Evolutionary conservation across 257 asterid genomes (phyloP).

Genomic region (Nicotiana obtusifolia): DNA sequence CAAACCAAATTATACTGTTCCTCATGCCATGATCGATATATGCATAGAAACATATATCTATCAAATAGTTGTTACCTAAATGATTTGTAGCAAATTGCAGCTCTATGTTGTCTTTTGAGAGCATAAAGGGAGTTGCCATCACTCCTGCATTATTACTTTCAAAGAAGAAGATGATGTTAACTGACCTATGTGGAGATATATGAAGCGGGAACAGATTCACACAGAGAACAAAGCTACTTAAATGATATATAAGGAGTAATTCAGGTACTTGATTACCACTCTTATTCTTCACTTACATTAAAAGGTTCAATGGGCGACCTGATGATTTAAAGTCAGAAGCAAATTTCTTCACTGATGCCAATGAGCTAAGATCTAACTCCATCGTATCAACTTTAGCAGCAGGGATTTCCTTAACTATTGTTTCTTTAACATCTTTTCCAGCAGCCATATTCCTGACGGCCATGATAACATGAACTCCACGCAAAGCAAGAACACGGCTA

Average conservation of each 20-base stretch:
- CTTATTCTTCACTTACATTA: conserved; percentile 46
- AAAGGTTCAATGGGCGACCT: conserved; percentile 57
- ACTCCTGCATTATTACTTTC: conserved; percentile 85
- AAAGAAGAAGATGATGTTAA: conserved; percentile 9
- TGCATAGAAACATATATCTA: not conserved
- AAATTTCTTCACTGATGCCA: conserved; percentile 62
- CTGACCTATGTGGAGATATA: not conserved
- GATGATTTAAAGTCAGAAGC: conserved; percentile 60
- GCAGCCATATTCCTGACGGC: conserved; percentile 57
- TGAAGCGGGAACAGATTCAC: not conserved
- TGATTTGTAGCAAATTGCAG: conserved; percentile 84
- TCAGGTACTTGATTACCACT: not conserved
- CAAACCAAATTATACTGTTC: not conserved
- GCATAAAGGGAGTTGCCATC: conserved; percentile 64
- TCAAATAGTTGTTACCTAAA: conserved; percentile 43
- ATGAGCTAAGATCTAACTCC: conserved; percentile 83
- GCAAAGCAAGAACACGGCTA: conserved; percentile 77
- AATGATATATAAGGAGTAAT: not conserved
- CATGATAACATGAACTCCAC: conserved; percentile 75
- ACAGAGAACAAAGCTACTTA: not conserved
- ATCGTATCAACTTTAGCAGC: conserved; percentile 61
- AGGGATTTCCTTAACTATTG: conserved; percentile 50
- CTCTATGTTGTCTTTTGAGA: conserved; percentile 75
- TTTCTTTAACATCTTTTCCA: conserved; percentile 49
- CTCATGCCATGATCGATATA: not conserved